Evolutionary conservation across 768 basidiomycete species (phyloP).

Genomic region (Trametes sanguinea): DNA sequence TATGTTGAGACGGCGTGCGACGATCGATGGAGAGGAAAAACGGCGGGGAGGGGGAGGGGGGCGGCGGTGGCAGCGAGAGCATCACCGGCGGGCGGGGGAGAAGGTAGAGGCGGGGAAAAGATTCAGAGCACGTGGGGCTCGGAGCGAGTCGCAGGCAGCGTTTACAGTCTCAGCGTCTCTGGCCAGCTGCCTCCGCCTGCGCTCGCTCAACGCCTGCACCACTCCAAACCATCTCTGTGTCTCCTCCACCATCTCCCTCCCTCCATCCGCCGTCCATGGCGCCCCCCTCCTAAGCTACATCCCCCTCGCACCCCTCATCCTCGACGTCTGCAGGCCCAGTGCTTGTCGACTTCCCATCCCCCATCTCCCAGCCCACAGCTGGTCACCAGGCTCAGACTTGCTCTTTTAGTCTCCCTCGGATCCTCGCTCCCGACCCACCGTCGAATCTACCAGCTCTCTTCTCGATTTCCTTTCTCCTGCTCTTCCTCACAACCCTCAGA

Average conservation of each 20-base stretch:
- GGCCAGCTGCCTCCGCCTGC: conserved; percentile 9
- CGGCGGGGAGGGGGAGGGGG: background rate
- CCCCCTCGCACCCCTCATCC: background rate
- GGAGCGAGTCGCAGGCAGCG: background rate
- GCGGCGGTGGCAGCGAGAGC: background rate
- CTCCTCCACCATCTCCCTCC: background rate
- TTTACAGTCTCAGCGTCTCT: background rate
- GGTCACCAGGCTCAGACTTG: conserved; percentile 8
- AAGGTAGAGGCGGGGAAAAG: background rate
- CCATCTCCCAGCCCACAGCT: conserved; percentile 1
- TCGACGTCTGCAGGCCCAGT: conserved; percentile 12
- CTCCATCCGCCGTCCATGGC: conserved; percentile 18
- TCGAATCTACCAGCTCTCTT: conserved; percentile 8
- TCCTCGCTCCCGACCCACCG: conserved; percentile 13
- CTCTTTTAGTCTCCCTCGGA: conserved; percentile 6
- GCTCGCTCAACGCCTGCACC: conserved; percentile 3
- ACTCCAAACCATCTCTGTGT: background rate
- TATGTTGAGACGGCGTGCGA: background rate
- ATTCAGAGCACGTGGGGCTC: conserved; percentile 3
- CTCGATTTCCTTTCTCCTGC: background rate
- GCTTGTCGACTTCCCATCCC: conserved; percentile 3
- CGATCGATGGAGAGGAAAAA: conserved; percentile 1
- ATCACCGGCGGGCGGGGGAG: background rate
- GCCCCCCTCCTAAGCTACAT: conserved; percentile 3
- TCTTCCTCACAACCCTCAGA: background rate